These are phyloP conservation scores for Pseudonectria buxi DNA, from an alignment of 2,329 filamentous ascomycete genomes.

Conservation along the genomic window DNA sequence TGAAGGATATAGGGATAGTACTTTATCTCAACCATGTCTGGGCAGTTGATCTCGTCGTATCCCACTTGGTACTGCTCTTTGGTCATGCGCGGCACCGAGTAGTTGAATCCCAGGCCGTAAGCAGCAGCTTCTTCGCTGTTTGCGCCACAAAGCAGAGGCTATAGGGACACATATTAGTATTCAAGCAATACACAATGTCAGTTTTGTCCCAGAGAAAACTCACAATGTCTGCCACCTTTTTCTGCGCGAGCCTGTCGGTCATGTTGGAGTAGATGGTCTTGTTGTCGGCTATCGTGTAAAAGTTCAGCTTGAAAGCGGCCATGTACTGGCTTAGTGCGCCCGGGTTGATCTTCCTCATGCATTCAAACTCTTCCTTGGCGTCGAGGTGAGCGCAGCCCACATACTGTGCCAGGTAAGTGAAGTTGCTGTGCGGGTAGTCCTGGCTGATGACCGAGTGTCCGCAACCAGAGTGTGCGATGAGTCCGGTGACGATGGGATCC, in stretches of 20 bases:
- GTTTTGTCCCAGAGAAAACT: too few relatives aligned
- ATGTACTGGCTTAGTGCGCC: slow-evolving; percentile 4
- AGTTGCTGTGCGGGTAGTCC: slow-evolving; percentile 4
- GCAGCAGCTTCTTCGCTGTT: too few relatives aligned
- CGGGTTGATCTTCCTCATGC: slow-evolving; percentile 1
- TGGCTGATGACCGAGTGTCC: slow-evolving; percentile 1
- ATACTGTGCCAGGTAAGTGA: slow-evolving; percentile 4
- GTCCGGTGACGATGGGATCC: slow-evolving; percentile 40
- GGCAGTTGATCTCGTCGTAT: too few relatives aligned
- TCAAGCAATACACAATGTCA: too few relatives aligned
- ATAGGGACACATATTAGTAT: too few relatives aligned
- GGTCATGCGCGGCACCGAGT: too few relatives aligned
- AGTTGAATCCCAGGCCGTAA: too few relatives aligned
- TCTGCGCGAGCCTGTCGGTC: slow-evolving; percentile 3
- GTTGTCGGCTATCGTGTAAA: slow-evolving; percentile 10
- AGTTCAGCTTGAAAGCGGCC: slow-evolving; percentile 2
- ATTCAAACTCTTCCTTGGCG: not conserved
- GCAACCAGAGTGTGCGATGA: slow-evolving; percentile 35
- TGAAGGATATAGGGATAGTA: too few relatives aligned
- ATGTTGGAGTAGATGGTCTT: slow-evolving; percentile 8
- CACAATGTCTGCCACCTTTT: too few relatives aligned
- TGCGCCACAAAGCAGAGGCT: too few relatives aligned
- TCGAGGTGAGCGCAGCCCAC: slow-evolving; percentile 3
- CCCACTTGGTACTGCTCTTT: too few relatives aligned
- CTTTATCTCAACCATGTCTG: too few relatives aligned